These are phyloP conservation scores for Kewa caespitosa DNA, from an alignment of 179 eudicot genomes.

Conservation along the genomic window DNA sequence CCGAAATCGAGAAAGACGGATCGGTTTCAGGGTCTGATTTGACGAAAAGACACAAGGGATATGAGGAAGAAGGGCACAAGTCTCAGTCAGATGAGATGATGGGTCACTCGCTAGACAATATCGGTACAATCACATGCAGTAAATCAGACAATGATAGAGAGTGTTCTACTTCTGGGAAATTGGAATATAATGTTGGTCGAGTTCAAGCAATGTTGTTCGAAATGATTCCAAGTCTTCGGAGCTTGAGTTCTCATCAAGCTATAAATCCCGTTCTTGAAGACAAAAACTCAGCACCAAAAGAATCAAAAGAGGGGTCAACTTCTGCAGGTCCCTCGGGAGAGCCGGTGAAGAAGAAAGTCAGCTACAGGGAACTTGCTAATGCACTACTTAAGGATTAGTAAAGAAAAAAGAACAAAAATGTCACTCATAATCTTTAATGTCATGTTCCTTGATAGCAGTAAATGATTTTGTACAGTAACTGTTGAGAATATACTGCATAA, in stretches of 20 bases:
- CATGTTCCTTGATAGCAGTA: conserved; percentile 3
- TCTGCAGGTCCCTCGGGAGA: conserved; percentile 29
- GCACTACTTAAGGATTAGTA: conserved; percentile 61
- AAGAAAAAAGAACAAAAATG: too few species aligned
- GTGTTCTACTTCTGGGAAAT: conserved; percentile 23
- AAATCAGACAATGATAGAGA: conserved; percentile 22
- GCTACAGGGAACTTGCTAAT: conserved; percentile 65
- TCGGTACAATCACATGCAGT: conserved; percentile 23
- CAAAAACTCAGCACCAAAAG: conserved; percentile 3
- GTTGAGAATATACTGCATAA: not conserved
- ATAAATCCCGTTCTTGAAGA: conserved; percentile 25
- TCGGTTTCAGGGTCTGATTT: not conserved
- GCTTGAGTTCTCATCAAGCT: conserved; percentile 26
- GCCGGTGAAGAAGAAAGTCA: conserved; percentile 73
- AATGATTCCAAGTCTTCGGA: conserved; percentile 61
- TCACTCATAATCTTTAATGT: too few species aligned
- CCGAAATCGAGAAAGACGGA: conserved; percentile 5
- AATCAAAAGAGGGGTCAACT: conserved; percentile 19
- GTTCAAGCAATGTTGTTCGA: conserved; percentile 59
- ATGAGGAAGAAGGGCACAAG: conserved; percentile 15
- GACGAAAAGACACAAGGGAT: conserved; percentile 24
- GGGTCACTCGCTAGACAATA: conserved; percentile 12
- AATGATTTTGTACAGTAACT: conserved; percentile 8
- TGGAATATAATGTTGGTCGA: conserved; percentile 51
- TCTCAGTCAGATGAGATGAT: conserved; percentile 11